Evolutionary conservation across 2,329 filamentous ascomycete genomes (phyloP), one percentile per base, ranked within the genome.

Genomic region (Pseudogymnoascus destructans): DNA sequence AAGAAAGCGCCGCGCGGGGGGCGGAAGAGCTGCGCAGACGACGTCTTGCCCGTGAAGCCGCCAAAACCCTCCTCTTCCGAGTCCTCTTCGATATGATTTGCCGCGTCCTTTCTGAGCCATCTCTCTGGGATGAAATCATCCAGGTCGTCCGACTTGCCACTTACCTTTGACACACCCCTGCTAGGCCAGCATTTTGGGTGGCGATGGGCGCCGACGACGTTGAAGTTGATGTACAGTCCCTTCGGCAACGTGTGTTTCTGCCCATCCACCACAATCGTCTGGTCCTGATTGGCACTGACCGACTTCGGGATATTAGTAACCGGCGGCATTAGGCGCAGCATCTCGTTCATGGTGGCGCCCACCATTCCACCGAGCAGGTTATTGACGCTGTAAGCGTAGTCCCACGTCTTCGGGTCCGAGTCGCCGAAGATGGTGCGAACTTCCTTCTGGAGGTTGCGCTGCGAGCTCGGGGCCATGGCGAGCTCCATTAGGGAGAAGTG

Each of bases 301-400:
- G 75, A 78, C 71, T 93, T 93, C 25, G 87, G 87, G 23, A 93
- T 84, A 57, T 79, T 79, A 42, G 82, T 73, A 15, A 89, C 84
- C 0, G 88, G 82, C 1, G 87, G 86, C 60, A 89, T 76, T 40
- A 90, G 66, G 9, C 89, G 82, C 57, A 93, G 75, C 35, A 85
- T 83, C 73, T 93, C 88, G 66, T 89, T 87, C 77, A 92, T 79
- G 64, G 85, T 79, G 3, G 88, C 87, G 15, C 85, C 88, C 8
- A 85, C 73, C 76, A 88, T 84, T 60, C 83, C 82, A 9, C 77
- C 80, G 63, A 88, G 79, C 60, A 93, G 76, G 7, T 77, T 74
- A 42, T 80, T 82, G 61, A 91, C 76, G 64, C 80, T 74, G 9
- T 74, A 71, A 46, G 91, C 86, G 68, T 89, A 92, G 64, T 82